Base-by-base conservation (phyloP, 2,329 filamentous ascomycete genomes). In the Arachnopeziza araneosa region DNA sequence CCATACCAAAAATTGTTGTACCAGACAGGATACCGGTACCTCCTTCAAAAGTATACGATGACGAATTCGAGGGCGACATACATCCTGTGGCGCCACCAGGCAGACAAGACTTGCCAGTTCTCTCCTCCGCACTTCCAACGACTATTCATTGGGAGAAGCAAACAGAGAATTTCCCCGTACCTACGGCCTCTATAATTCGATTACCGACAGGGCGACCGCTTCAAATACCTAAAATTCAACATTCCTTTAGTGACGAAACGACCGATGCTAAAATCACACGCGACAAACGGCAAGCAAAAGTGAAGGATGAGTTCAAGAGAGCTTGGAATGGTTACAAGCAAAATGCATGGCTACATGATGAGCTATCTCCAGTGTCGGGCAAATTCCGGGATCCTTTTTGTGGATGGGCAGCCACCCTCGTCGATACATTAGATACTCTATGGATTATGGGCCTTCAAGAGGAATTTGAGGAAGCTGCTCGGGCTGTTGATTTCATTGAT, bases 341-440 rank as follows among this genome's bases (percentile, higher is more conserved):
- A 62, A 80, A 86, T 68, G 93, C 93, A 12, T 95, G 90, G 85
- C 83, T 87, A 63, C 90, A 96, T 67, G 95, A 98, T 70, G 95
- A 98, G 76, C 76, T 98, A 19, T 81, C 77, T 52, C 95, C 95
- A 1, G 78, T 93, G 10, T 83, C 84, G 30, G 86, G 86, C 56
- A 77, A 76, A 17, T 84, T 79, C 64, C 83, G 84, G 21, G 89
- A 97, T 70, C 90, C 91, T 0, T 98, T 98, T 74, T 93, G 91
- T 71, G 91, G 89, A 55, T 96, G 92, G 92, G 90, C 90, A 21
- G 92, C 92, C 19, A 96, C 92, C 0, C 73, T 96, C 62, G 89
- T 96, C 5, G 92, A 96, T 76, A 79, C 84, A 1, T 76, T 93
- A 56, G 91, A 96, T 71, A 93, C 91, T 0, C 78, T 96, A 2